Evolutionary conservation across 768 basidiomycete genomes (phyloP).

Genomic region (Phaffia australis): DNA sequence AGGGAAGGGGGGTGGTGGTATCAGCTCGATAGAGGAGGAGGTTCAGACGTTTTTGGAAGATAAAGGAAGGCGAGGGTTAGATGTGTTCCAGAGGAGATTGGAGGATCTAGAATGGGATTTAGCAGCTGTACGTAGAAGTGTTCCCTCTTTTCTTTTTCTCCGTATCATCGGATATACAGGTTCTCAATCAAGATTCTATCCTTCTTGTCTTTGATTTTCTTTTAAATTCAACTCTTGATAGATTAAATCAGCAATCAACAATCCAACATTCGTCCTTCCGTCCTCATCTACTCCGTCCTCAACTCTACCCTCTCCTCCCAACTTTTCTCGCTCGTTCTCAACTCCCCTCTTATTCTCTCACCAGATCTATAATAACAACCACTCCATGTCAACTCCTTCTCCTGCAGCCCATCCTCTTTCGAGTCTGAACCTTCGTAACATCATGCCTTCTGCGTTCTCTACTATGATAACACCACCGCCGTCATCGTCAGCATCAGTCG

Average conservation of each 20-base stretch:
- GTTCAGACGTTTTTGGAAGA: constrained; percentile 53
- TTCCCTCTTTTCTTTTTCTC: background rate
- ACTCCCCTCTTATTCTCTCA: constrained; percentile 1
- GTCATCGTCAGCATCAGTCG: background rate
- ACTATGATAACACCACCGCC: too few species aligned
- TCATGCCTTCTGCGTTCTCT: constrained; percentile 7
- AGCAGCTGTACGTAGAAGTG: constrained; percentile 7
- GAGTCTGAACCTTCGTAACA: constrained; percentile 13
- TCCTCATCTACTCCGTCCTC: background rate
- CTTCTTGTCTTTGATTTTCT: background rate
- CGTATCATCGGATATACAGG: too few species aligned
- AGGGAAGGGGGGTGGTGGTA: constrained; percentile 33
- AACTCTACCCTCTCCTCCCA: background rate
- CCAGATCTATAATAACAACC: background rate
- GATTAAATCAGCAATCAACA: constrained; percentile 16
- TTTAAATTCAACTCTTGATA: background rate
- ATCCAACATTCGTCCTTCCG: background rate
- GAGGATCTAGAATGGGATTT: constrained; percentile 17
- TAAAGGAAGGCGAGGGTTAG: constrained; percentile 15
- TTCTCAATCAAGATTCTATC: background rate
- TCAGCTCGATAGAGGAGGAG: constrained; percentile 43
- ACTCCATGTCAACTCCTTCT: too few species aligned
- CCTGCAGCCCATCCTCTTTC: constrained; percentile 8
- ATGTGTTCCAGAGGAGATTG: constrained; percentile 5
- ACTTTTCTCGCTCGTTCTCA: background rate